These are phyloP conservation scores for Bauhinia variegata DNA, from an alignment of 306 rosid genomes.

Conservation along the genomic window DNA sequence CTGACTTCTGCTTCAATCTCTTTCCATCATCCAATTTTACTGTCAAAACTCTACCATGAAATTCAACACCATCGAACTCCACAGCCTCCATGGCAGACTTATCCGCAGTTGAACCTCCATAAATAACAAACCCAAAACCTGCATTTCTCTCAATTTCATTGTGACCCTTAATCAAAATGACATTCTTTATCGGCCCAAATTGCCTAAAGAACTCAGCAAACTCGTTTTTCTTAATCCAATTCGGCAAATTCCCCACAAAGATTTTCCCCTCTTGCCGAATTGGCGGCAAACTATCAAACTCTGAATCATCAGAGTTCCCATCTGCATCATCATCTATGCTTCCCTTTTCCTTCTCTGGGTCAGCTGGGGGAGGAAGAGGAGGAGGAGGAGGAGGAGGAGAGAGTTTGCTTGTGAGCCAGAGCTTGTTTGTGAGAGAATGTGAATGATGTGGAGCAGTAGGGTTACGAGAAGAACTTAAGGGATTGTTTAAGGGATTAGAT, in stretches of 20 bases:
- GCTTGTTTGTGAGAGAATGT: slow-evolving; percentile 61
- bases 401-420: slow-evolving; percentile 90
- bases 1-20: slow-evolving; percentile 61
- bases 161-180: slow-evolving; percentile 76
- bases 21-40: slow-evolving; percentile 86
- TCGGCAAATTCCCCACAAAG: slow-evolving; percentile 84
- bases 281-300: not conserved
- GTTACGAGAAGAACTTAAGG: slow-evolving; percentile 32
- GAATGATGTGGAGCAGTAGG: slow-evolving; percentile 31
- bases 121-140: slow-evolving; percentile 79
- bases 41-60: slow-evolving; percentile 78
- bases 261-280: slow-evolving; percentile 80
- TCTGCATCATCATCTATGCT: slow-evolving; percentile 14
- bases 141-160: slow-evolving; percentile 60
- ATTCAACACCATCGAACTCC: slow-evolving; percentile 93
- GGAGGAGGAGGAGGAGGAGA: slow-evolving; percentile 62
- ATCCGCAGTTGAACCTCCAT: slow-evolving; percentile 51
- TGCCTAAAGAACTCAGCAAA: slow-evolving; percentile 79
- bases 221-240: slow-evolving; percentile 75
- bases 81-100: slow-evolving; percentile 78
- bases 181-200: slow-evolving; percentile 73
- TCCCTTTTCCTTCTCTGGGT: slow-evolving; percentile 13
- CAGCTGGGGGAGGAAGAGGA: rapidly evolving
- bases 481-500: slow-evolving; percentile 62
- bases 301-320: slow-evolving; percentile 21